Percentiles rank a stretch among this genome's conserved stretches.
Conservation (phyloP, 805 yeast genomes). For the Metschnikowia peoriensis region DNA sequence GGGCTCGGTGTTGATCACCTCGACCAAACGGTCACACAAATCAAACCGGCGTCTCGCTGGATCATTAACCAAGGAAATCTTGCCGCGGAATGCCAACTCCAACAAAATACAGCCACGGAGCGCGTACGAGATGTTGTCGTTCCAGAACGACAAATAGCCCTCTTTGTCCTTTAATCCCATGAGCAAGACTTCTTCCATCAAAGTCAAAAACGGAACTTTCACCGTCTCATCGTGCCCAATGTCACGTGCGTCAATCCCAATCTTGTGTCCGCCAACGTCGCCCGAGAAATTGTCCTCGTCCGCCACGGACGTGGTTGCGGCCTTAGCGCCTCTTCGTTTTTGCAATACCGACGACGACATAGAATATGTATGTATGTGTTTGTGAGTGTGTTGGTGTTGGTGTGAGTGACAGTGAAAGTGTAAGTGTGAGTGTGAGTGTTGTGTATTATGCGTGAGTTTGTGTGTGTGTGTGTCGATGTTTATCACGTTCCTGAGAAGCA, state of each 20-base stretch:
- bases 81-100: constrained; percentile 89
- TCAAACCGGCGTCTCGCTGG: constrained; percentile 89
- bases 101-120: constrained; percentile 89
- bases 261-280: constrained; percentile 47
- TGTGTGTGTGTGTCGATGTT: too few relatives aligned
- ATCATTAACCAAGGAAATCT: constrained; percentile 85
- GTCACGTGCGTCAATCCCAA: constrained; percentile 82
- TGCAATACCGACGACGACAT: constrained; percentile 55
- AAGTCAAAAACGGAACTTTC: constrained; percentile 69
- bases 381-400: too few relatives aligned
- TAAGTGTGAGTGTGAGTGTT: not conserved
- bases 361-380: not conserved
- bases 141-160: constrained; percentile 97
- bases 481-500: too few relatives aligned
- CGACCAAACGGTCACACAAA: constrained; percentile 80
- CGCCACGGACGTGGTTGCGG: constrained; percentile 9
- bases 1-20: constrained; percentile 78
- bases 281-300: constrained; percentile 18
- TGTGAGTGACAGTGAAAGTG: too few relatives aligned
- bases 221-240: constrained; percentile 40
- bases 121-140: constrained; percentile 95
- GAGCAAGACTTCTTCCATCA: constrained; percentile 94
- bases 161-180: constrained; percentile 94
- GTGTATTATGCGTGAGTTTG: not conserved
- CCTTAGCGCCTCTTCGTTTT: constrained; percentile 64